Evolutionary conservation across 225 moss, liverwort and hornwort genomes (phyloP), one percentile per base, ranked within the genome.

Genomic region (Anthoceros angustus): DNA sequence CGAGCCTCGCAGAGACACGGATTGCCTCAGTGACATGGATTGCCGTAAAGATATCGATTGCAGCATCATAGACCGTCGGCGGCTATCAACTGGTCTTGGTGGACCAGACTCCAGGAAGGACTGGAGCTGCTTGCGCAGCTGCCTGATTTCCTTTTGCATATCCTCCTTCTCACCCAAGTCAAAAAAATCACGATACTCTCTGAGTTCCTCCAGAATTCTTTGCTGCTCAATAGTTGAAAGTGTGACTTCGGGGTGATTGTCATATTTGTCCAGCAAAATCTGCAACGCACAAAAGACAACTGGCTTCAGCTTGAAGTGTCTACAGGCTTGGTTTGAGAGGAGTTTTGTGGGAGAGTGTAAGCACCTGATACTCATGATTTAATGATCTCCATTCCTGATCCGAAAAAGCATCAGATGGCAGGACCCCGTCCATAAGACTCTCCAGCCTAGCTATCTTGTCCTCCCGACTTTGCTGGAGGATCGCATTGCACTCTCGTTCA

Each of bases 361-460:
- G 45, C 45, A 98, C 95, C 92, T 98, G 74, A 64, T 85, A 67
- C 69, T 93, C 85, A 60, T 83, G 73, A 16, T 81, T 76, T 5
- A 93, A 75, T 26, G 89, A 75, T 49, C 72, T 72, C 87, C 79
- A 84, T 74, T 93, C 93, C 49, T 89, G 89, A 0, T 66, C 80
- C 10, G 77, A 72, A 64, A 79, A 93, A 18, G 78, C 74, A 66
- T 89, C 79, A 12, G 72, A 63, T 25, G 93, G 75, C 38, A 93
- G 78, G 21, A 77, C 69, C 62, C 85, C 83, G 39, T 87, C 85
- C 87, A 93, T 82, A 18, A 93, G 75, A 60, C 76, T 71, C 63
- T 93, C 87, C 73, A 93, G 75, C 60, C 93, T 79, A 39, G 79
- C 77, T 24, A 93, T 87, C 70, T 93, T 93, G 40, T 89, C 87